Conservation (phyloP, 129 eudicot species). For the Centaurea solstitialis region DNA sequence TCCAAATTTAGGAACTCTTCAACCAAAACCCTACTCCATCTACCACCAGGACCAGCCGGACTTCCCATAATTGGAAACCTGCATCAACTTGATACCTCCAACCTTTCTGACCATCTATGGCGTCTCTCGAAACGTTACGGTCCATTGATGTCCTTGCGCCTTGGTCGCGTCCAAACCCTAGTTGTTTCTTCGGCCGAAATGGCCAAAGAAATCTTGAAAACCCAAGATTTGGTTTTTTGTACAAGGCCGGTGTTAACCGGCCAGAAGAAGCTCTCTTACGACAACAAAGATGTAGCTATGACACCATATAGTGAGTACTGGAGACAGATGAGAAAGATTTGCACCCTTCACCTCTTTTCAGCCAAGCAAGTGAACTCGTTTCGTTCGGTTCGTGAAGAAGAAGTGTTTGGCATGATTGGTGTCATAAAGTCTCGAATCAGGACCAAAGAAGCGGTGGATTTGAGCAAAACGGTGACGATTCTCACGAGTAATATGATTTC, state of each 20-base stretch:
- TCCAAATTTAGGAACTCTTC: not conserved
- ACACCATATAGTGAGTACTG: conserved; percentile 42
- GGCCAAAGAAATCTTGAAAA: conserved; percentile 48
- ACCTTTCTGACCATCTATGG: conserved; percentile 25
- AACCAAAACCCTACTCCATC: not conserved
- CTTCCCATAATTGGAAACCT: conserved; percentile 56
- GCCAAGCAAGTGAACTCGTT: conserved; percentile 34
- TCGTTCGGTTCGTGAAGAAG: conserved; percentile 38
- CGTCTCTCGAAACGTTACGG: conserved; percentile 41
- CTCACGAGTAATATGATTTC: conserved; percentile 27
- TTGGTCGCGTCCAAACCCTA: conserved; percentile 30
- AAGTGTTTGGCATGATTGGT: conserved; percentile 31
- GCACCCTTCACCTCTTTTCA: conserved; percentile 41
- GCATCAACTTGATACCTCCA: conserved; percentile 23
- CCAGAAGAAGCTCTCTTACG: conserved; percentile 21
- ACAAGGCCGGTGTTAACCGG: conserved; percentile 29
- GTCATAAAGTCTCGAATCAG: not conserved
- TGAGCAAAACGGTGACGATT: conserved; percentile 26
- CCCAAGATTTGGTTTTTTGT: conserved; percentile 37
- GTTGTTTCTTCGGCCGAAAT: conserved; percentile 39
- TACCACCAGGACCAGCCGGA: conserved; percentile 52
- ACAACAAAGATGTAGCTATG: conserved; percentile 29
- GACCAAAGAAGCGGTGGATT: conserved; percentile 2
- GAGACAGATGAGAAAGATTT: conserved; percentile 36
- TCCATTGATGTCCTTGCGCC: conserved; percentile 42